phyloP scores from a whole-genome alignment of 768 basidiomycete species.

The Tulasnella sp. region DNA sequence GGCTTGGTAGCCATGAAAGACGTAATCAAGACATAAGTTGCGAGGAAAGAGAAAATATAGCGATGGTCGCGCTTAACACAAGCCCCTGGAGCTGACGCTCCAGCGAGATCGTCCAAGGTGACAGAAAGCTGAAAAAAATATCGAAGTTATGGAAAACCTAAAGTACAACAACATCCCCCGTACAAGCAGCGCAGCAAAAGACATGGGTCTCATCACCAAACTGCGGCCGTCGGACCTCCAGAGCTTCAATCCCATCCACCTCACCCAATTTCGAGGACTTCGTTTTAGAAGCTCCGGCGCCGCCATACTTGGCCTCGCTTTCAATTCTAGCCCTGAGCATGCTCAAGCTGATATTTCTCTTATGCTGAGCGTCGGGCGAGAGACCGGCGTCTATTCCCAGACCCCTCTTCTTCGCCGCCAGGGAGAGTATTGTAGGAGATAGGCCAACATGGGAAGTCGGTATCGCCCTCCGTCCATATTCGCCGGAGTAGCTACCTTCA shows the following conservation, averaged over 20 bases:
- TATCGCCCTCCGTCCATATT: constrained; percentile 33
- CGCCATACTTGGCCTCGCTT: constrained; percentile 57
- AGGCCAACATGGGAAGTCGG: constrained; percentile 28
- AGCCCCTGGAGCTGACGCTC: too few species aligned
- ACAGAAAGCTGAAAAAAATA: too few species aligned
- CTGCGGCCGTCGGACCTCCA: constrained; percentile 38
- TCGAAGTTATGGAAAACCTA: too few species aligned
- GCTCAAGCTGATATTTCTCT: constrained; percentile 67
- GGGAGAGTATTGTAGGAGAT: constrained; percentile 24
- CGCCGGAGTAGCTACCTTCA: constrained; percentile 31
- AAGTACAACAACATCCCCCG: constrained; percentile 67
- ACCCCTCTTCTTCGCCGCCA: neutral
- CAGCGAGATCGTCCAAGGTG: too few species aligned
- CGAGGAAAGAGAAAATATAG: too few species aligned
- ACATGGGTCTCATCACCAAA: constrained; percentile 81
- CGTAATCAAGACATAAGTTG: too few species aligned
- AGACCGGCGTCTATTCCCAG: constrained; percentile 51
- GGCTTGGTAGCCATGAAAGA: too few species aligned
- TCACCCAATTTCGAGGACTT: constrained; percentile 21
- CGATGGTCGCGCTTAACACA: too few species aligned
- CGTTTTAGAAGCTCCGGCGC: constrained; percentile 26
- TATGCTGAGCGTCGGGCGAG: constrained; percentile 64
- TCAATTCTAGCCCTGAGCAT: constrained; percentile 89
- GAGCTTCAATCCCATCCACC: constrained; percentile 35
- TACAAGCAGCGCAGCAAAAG: constrained; percentile 79